phyloP scores from a whole-genome alignment of 179 eudicot species.

The Silene coronaria region DNA sequence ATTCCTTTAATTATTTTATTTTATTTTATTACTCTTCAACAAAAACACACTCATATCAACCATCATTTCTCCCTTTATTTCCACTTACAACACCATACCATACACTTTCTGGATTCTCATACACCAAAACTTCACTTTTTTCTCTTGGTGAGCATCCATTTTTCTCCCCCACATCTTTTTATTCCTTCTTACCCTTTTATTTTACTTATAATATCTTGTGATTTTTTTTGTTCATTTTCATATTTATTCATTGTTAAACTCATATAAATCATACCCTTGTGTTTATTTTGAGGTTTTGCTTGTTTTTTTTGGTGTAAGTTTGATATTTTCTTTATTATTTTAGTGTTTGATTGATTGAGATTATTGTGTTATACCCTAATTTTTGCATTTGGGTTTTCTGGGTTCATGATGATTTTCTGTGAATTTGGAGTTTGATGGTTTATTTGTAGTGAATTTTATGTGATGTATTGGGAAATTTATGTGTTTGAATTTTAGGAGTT shows the following conservation, averaged over 20 bases:
- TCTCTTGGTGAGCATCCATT: conserved; percentile 28
- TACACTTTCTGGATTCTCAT: conserved; percentile 12
- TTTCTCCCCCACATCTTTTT: background rate
- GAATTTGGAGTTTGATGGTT: background rate
- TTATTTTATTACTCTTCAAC: background rate
- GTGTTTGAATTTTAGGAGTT: conserved; percentile 8
- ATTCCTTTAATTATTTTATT: background rate
- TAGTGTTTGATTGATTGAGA: background rate
- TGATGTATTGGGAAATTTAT: conserved; percentile 5
- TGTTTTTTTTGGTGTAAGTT: conserved; percentile 2
- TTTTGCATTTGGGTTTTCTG: conserved; percentile 14
- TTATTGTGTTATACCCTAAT: background rate
- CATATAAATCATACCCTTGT: conserved; percentile 23
- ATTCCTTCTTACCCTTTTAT: conserved; percentile 16
- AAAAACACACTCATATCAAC: conserved; percentile 8
- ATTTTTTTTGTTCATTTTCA: conserved; percentile 10
- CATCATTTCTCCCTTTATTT: background rate
- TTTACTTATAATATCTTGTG: conserved; percentile 16
- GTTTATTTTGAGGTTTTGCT: conserved; percentile 19
- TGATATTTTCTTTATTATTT: background rate
- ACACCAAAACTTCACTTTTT: conserved; percentile 2
- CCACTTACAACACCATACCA: background rate
- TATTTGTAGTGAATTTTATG: conserved; percentile 1
- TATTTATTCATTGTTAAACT: conserved; percentile 9
- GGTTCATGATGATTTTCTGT: conserved; percentile 2